These are phyloP conservation scores for Cucurbita maxima DNA, from an alignment of 306 rosid species.

Conservation along the genomic window DNA sequence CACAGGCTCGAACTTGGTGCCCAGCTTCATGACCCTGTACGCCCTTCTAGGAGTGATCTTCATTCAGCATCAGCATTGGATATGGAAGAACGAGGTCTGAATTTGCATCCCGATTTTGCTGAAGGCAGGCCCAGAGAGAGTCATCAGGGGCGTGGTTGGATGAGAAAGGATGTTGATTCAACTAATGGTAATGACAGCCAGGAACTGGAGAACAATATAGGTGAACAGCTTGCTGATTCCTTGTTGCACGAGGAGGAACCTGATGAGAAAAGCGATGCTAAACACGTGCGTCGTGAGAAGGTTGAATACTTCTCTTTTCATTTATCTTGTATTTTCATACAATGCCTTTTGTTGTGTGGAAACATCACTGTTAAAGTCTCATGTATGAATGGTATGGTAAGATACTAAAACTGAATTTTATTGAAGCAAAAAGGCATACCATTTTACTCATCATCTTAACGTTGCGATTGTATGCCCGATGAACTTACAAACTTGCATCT, in stretches of 20 bases:
- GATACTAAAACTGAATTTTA: neutral
- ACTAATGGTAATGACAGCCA: constrained; percentile 2
- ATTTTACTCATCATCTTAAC: neutral
- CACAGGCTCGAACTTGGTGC: constrained; percentile 23
- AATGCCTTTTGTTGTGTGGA: neutral
- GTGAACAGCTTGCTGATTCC: constrained; percentile 50
- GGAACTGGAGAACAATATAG: constrained; percentile 30
- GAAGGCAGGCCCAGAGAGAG: constrained; percentile 17
- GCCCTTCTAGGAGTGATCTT: constrained; percentile 35
- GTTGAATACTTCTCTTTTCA: constrained; percentile 17
- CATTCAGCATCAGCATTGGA: constrained; percentile 24
- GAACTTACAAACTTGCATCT: neutral
- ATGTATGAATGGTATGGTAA: neutral
- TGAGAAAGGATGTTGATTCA: constrained; percentile 6
- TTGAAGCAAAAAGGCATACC: neutral
- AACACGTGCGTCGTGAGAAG: constrained; percentile 53
- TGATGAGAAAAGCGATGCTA: constrained; percentile 34
- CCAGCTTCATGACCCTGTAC: constrained; percentile 52
- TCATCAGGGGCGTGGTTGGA: constrained; percentile 3
- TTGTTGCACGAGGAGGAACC: constrained; percentile 46
- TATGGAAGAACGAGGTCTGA: constrained; percentile 18
- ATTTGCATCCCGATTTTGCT: constrained; percentile 9
- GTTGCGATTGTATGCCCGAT: neutral
- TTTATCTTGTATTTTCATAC: neutral
- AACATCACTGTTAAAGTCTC: neutral